Evolutionary conservation across 352 stramenopile species (phyloP).

Genomic region (Blastocystis sp.): DNA sequence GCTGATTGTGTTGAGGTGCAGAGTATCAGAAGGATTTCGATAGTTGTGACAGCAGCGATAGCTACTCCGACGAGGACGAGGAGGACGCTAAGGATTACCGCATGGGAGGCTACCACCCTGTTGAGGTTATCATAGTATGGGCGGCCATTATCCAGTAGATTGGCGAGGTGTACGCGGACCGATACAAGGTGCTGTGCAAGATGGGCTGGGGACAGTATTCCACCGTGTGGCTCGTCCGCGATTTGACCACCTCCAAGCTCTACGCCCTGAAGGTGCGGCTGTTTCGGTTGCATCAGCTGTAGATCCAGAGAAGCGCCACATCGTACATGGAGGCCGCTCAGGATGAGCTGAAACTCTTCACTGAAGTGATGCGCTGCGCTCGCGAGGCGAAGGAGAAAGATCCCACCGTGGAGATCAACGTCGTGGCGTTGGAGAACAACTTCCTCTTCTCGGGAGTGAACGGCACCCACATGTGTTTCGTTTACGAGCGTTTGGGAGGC

Average conservation of each 20-base stretch:
- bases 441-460: conserved; percentile 94
- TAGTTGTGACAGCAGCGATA: conserved; percentile 24
- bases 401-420: conserved; percentile 70
- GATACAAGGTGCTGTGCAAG: conserved; percentile 94
- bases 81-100: conserved; percentile 92
- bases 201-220: conserved; percentile 99
- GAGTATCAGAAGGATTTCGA: no score
- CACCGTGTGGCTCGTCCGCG: conserved; percentile 95
- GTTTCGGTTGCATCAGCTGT: conserved; percentile 73
- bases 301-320: conserved; percentile 93
- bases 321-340: conserved; percentile 95
- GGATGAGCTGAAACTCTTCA: conserved; percentile 79
- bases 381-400: conserved; percentile 26
- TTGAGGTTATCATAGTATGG: conserved; percentile 78
- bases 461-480: conserved; percentile 91
- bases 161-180: conserved; percentile 84
- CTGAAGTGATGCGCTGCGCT: conserved; percentile 47
- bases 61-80: conserved; percentile 79
- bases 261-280: conserved; percentile 74
- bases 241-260: conserved; percentile 75
- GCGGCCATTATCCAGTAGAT: conserved; percentile 71
- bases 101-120: conserved; percentile 91
- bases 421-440: conserved; percentile 84
- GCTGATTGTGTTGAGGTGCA: no score
- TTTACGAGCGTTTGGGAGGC: conserved; percentile 96